Base-by-base conservation (phyloP, 208 protist genomes). In the Acanthamoeba polyphaga region DNA sequence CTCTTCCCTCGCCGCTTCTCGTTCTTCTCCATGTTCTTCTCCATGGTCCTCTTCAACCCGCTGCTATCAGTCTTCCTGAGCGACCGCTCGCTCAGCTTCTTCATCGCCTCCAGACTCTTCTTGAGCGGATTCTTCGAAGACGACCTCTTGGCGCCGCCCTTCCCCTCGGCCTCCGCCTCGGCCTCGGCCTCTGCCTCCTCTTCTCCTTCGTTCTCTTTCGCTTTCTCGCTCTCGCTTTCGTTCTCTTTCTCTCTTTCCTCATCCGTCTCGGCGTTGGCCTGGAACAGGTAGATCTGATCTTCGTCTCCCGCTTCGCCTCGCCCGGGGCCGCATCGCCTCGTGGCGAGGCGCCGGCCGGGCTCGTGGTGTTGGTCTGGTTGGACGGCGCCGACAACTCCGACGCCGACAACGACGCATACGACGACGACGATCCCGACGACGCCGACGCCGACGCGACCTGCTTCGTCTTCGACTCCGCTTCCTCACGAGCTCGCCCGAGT, bases 61-160 rank as follows among this genome's bases (percentile, higher is more conserved):
- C 38, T 2, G 3, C 38, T 6, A 43, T 43, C 38, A 6, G 3
- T 43, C 38, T 43, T 43, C 38, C 38, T 72, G 64, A 72, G 64
- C 7, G 29, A 72, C n/a, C 64, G 64, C 64, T 72, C 64, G 64
- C 64, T 72, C 7, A 72, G 64, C 64, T 72, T 72, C 64, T 72
- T 72, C 64, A 38, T n/a, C 64, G 15, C 24, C 60, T 66, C 27
- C 60, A 29, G 22, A 19, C 22, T n/a, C 27, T 66, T 66, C 60
- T 29, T 66, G 60, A 58, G 60, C 60, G 60, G 60, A 66, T 22
- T n/a, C 27, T 8, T 66, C 60, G 53, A 58, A 38, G 34, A 38
- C 34, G n/a, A n/a, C 38, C 2, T 58, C 53, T 58, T 58, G 53
- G 15, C 53, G 2, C 17, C 53, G 58, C 58, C 19, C 19, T 27